These are phyloP conservation scores for Aspergillus sp. DNA, from an alignment of 2,329 filamentous ascomycete genomes.

Conservation along the genomic window DNA sequence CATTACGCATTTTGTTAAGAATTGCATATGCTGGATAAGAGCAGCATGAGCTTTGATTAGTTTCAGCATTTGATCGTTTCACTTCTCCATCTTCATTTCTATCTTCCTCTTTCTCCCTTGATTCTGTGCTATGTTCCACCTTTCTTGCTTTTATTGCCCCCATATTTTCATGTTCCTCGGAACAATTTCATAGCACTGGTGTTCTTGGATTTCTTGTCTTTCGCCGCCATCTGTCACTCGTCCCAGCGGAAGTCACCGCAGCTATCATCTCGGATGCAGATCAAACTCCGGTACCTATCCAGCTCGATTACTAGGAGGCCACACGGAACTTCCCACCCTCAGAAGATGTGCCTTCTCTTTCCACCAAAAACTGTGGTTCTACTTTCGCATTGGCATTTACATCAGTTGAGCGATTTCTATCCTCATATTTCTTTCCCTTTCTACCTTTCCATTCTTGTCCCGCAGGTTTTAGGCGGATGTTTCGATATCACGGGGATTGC, in stretches of 20 bases:
- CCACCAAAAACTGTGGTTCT: neutral
- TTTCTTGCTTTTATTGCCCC: slow-evolving; percentile 21
- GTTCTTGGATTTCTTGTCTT: slow-evolving; percentile 25
- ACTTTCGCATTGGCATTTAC: slow-evolving; percentile 18
- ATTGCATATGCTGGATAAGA: slow-evolving; percentile 5
- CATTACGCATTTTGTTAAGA: neutral
- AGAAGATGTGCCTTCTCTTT: slow-evolving; percentile 1
- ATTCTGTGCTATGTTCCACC: slow-evolving; percentile 18
- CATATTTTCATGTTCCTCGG: slow-evolving; percentile 20
- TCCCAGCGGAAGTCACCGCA: neutral
- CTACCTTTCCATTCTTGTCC: neutral
- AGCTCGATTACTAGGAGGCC: neutral
- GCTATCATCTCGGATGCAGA: neutral
- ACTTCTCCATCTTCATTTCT: slow-evolving; percentile 9
- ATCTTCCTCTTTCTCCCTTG: slow-evolving; percentile 18
- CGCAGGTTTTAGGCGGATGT: slow-evolving; percentile 9
- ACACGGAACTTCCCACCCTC: slow-evolving; percentile 1
- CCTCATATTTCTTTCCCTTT: neutral
- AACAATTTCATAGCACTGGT: slow-evolving; percentile 28
- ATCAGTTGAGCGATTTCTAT: slow-evolving; percentile 3
- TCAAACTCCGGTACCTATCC: neutral
- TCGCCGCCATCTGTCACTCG: slow-evolving; percentile 12
- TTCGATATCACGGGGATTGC: slow-evolving; percentile 18
- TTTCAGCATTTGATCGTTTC: slow-evolving; percentile 18
- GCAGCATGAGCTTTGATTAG: slow-evolving; percentile 20